phyloP scores from a whole-genome alignment of 139 green algal species.

The Marvania coccoides region DNA sequence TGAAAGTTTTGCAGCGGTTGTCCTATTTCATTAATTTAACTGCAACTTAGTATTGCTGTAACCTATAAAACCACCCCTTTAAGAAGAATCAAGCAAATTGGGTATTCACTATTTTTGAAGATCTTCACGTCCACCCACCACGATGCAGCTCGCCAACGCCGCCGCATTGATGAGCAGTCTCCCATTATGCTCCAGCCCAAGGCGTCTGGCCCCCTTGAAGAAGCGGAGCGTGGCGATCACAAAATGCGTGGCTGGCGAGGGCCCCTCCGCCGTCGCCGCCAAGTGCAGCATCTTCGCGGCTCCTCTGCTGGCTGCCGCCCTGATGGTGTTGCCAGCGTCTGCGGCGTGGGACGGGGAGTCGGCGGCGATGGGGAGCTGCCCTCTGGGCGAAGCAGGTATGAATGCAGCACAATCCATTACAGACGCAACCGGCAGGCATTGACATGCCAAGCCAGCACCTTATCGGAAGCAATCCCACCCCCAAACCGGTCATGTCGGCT shows the following conservation, averaged over 20 bases:
- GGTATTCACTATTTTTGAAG: too few relatives aligned
- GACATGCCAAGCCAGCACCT: not conserved
- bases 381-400: conserved; percentile 13
- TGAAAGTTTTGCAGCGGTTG: too few relatives aligned
- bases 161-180: too few relatives aligned
- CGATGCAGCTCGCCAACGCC: too few relatives aligned
- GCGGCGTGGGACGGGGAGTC: conserved; percentile 21
- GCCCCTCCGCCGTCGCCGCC: not conserved
- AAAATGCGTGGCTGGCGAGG: not conserved
- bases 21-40: too few relatives aligned
- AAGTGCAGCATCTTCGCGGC: not conserved
- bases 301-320: not conserved
- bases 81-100: too few relatives aligned
- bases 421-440: not conserved
- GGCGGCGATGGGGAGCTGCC: conserved; percentile 18
- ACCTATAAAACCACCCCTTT: too few relatives aligned
- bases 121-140: too few relatives aligned
- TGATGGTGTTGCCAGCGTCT: not conserved
- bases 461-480: not conserved
- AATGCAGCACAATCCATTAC: conserved; percentile 12
- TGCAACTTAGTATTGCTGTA: too few relatives aligned
- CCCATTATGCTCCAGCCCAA: too few relatives aligned
- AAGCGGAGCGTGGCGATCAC: not conserved
- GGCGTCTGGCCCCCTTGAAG: too few relatives aligned
- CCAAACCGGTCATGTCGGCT: not conserved